Percentiles rank a stretch among this genome's conserved stretches.
These are phyloP conservation scores for Penicillium olsonii DNA, from an alignment of 2,329 filamentous ascomycete genomes.

Conservation along the genomic window DNA sequence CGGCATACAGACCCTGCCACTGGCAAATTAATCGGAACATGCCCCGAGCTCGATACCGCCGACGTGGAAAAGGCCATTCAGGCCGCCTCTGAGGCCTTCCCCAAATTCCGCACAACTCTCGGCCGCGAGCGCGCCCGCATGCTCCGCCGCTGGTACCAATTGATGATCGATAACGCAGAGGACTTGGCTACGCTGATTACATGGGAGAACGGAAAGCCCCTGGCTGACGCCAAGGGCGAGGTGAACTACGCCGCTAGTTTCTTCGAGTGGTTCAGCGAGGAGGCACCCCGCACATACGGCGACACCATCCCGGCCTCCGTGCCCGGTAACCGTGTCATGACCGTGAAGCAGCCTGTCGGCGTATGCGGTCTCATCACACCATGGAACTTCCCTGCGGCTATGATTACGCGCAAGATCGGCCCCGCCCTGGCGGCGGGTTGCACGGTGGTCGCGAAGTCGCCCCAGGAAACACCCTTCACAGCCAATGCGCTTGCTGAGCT, in stretches of 20 bases:
- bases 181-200: slow-evolving; percentile 67
- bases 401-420: slow-evolving; percentile 54
- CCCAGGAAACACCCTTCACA: slow-evolving; percentile 89
- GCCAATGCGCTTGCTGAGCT: slow-evolving; percentile 85
- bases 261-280: slow-evolving; percentile 65
- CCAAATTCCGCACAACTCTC: slow-evolving; percentile 61
- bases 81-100: slow-evolving; percentile 74
- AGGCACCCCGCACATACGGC: slow-evolving; percentile 60
- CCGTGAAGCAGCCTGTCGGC: slow-evolving; percentile 66
- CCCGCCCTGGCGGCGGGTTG: slow-evolving; percentile 85
- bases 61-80: slow-evolving; percentile 82
- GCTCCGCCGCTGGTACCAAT: slow-evolving; percentile 67
- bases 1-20: slow-evolving; percentile 71
- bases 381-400: slow-evolving; percentile 63
- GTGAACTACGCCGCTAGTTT: slow-evolving; percentile 61
- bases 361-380: slow-evolving; percentile 69
- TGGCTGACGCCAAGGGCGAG: slow-evolving; percentile 62
- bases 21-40: slow-evolving; percentile 75
- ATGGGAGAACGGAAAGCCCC: slow-evolving; percentile 70
- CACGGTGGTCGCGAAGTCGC: slow-evolving; percentile 89
- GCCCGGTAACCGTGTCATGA: slow-evolving; percentile 63
- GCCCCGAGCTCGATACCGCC: slow-evolving; percentile 74
- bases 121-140: slow-evolving; percentile 62
- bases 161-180: slow-evolving; percentile 66
- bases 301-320: slow-evolving; percentile 63